Percentiles rank a stretch among this genome's conserved stretches.
These are phyloP conservation scores for Nepenthes gracilis DNA, from an alignment of 148 eudicot species.

Conservation along the genomic window DNA sequence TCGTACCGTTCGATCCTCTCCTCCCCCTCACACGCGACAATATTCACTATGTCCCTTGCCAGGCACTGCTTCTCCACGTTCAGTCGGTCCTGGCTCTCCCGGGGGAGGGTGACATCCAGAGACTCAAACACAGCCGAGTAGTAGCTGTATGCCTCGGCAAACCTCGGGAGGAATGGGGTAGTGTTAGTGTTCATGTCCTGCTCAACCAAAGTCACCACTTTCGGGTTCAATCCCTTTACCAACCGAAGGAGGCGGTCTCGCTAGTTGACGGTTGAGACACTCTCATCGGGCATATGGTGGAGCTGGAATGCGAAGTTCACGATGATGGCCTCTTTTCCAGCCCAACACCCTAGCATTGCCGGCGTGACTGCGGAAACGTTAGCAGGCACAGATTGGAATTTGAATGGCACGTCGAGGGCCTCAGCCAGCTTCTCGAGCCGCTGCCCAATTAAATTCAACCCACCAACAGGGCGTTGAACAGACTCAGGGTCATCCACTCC, in stretches of 20 bases:
- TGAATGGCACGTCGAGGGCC: conserved; percentile 40
- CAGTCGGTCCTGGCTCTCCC: conserved; percentile 77
- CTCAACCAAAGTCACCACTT: conserved; percentile 76
- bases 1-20: conserved; percentile 92
- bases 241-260: conserved; percentile 83
- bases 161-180: conserved; percentile 66
- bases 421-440: conserved; percentile 53
- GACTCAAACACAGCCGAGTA: conserved; percentile 75
- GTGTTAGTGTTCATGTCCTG: conserved; percentile 96
- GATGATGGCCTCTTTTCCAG: conserved; percentile 47
- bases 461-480: conserved; percentile 70
- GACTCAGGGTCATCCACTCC: conserved; percentile 94
- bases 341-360: conserved; percentile 28
- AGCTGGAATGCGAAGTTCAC: conserved; percentile 93
- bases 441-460: conserved; percentile 54
- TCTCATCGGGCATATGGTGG: conserved; percentile 97
- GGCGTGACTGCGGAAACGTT: conserved; percentile 45
- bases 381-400: conserved; percentile 54
- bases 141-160: conserved; percentile 67
- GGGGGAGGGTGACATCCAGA: conserved; percentile 64
- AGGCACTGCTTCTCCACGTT: conserved; percentile 88
- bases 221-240: conserved; percentile 76
- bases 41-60: conserved; percentile 81
- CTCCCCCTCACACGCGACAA: conserved; percentile 89
- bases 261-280: conserved; percentile 74